Evolutionary conservation across 2,329 filamentous ascomycete species (phyloP).

Genomic region (Alternaria hordeiaustralica): DNA sequence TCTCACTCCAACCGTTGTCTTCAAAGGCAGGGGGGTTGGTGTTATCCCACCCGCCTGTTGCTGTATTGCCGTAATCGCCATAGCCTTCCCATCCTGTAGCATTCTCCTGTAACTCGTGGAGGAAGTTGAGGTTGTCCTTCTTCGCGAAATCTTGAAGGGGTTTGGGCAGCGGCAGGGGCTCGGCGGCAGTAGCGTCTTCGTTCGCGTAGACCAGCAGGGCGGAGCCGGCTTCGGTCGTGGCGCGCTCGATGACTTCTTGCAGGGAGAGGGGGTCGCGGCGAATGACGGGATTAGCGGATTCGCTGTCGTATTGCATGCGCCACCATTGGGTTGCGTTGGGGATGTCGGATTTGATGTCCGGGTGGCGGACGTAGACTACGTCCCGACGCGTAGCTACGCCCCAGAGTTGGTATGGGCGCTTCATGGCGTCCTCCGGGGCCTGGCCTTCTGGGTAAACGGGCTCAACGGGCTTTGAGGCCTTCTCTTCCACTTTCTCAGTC

Average conservation of each 20-base stretch:
- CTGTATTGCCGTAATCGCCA: constrained; percentile 7
- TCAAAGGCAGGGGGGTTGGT: constrained; percentile 13
- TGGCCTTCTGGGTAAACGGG: constrained; percentile 25
- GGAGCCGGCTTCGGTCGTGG: constrained; percentile 58
- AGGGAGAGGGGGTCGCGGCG: constrained; percentile 52
- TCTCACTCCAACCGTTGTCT: constrained; percentile 27
- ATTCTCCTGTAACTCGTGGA: constrained; percentile 36
- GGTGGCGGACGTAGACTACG: constrained; percentile 63
- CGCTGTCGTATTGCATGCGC: constrained; percentile 43
- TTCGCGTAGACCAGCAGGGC: constrained; percentile 67
- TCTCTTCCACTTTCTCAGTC: constrained; percentile 35
- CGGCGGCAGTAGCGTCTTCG: constrained; percentile 43
- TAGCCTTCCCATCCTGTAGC: constrained; percentile 21
- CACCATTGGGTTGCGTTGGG: constrained; percentile 42
- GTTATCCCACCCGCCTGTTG: constrained; percentile 27
- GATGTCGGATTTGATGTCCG: constrained; percentile 29
- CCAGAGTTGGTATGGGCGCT: constrained; percentile 60
- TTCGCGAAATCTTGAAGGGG: constrained; percentile 54
- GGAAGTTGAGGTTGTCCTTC: constrained; percentile 53
- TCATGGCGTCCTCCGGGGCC: constrained; percentile 29
- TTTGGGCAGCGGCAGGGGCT: constrained; percentile 27
- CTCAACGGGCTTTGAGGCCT: not conserved
- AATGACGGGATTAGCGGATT: constrained; percentile 31
- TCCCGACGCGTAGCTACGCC: constrained; percentile 65
- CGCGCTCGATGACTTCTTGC: constrained; percentile 62